Conservation (phyloP, 1,284 basidiomycete species). For the Fistulinella cinereoalba region DNA sequence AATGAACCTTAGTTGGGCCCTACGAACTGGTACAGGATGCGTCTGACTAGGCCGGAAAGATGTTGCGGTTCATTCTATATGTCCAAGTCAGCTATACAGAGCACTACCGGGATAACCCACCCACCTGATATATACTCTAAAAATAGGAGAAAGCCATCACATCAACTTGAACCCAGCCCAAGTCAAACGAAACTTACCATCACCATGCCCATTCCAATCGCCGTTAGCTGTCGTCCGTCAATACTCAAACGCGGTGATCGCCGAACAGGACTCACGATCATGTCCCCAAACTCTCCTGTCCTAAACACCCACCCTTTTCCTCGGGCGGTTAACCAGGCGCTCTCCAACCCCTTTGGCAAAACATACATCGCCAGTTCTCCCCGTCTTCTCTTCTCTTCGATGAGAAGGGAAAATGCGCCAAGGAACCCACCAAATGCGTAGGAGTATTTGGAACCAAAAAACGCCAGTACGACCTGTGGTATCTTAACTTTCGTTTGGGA, state of each 20-base stretch:
- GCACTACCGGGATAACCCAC: conserved; percentile 7
- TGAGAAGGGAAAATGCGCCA: conserved; percentile 76
- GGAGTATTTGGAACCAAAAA: conserved; percentile 66
- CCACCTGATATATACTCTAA: conserved; percentile 52
- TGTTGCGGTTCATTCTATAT: conserved; percentile 84
- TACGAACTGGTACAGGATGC: conserved; percentile 89
- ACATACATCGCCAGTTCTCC: conserved; percentile 94
- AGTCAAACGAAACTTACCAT: conserved; percentile 57
- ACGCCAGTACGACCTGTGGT: conserved; percentile 48
- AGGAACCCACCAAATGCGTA: conserved; percentile 78
- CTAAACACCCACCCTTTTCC: conserved; percentile 77
- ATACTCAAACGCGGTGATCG: not conserved
- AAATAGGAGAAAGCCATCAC: not conserved
- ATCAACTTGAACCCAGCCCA: conserved; percentile 6
- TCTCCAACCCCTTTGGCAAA: conserved; percentile 88
- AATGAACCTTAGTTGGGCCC: conserved; percentile 65
- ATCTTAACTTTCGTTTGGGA: conserved; percentile 40
- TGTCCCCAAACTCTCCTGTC: conserved; percentile 69
- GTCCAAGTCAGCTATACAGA: conserved; percentile 20
- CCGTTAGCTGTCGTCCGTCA: conserved; percentile 46
- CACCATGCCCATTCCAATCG: conserved; percentile 85
- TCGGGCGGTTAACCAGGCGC: conserved; percentile 78
- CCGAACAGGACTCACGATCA: conserved; percentile 46
- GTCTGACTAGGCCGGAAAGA: conserved; percentile 82
- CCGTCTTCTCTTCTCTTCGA: conserved; percentile 82